Base-by-base conservation (phyloP, 192 early-diverging fungal genomes). In the Backusella morwellensis region DNA sequence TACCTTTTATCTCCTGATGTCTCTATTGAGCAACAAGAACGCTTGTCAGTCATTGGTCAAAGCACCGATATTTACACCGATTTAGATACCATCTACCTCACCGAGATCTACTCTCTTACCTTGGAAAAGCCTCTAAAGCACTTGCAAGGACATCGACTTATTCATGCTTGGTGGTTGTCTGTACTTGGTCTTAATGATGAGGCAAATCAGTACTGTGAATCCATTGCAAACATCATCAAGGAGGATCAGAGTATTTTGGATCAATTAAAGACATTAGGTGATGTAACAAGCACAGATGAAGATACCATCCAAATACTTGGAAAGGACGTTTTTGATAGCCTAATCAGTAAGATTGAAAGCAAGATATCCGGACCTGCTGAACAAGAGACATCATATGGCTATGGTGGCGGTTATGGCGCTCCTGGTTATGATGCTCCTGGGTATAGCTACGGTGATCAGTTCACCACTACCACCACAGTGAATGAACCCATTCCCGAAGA, bases 61-160 rank as follows among this genome's bases (percentile, higher is more conserved):
- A 72, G 40, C 21, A 47, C 19, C 0, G 59, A 68, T 54, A 78
- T 74, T 15, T 89, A 86, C 70, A 81, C 85, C 56, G 83, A 91
- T 59, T 76, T 86, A 19, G 79, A 82, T 26, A 88, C 92, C 11
- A 77, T 97, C 3, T 91, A 90, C 71, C 78, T 91, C 67, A 96
- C 93, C 0, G 97, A 99, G 83, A 81, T 97, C 11, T 95, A 91
- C 77, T 96, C 97, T 78, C 91, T 92, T 81, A 87, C 90, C 12
- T 84, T 88, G 44, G 90, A 90, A 14, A 79, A 90, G n/a, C 94
- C 95, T n/a, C 93, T 50, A 6, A 50, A 50, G 19, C 47, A 94
- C 75, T 81, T 99, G 59, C 96, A 98, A 77, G 90, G 90, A 0
- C 96, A 96, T 89, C 98, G 98, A 78, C 84, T 99, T 6, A 72